These are phyloP conservation scores for Solanum sitiens DNA, from an alignment of 257 asterid genomes.

Conservation along the genomic window DNA sequence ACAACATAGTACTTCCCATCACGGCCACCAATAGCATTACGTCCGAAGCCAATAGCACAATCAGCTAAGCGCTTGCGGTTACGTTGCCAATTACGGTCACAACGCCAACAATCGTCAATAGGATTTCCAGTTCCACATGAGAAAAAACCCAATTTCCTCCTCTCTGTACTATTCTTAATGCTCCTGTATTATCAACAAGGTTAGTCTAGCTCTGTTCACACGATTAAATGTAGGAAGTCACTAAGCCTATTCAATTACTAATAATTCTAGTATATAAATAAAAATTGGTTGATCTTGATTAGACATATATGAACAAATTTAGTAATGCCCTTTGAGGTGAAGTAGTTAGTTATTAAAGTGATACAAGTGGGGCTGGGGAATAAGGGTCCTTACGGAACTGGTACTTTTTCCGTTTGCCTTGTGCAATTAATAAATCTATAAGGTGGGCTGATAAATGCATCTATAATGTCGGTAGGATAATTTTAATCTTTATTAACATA, in stretches of 20 bases:
- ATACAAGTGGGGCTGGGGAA: not conserved
- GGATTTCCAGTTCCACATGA: conserved; percentile 74
- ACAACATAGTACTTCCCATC: conserved; percentile 72
- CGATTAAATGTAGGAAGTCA: no score
- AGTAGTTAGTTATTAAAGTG: not conserved
- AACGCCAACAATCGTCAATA: conserved; percentile 91
- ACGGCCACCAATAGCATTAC: conserved; percentile 75
- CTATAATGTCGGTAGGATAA: conserved; percentile 21
- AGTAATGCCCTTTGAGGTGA: not conserved
- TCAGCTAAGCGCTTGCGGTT: conserved; percentile 74
- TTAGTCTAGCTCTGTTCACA: not conserved
- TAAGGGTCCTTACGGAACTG: conserved; percentile 45
- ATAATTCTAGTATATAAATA: not conserved
- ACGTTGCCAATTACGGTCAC: conserved; percentile 62
- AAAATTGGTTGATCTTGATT: not conserved
- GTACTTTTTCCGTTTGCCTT: not conserved
- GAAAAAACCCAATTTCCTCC: conserved; percentile 71
- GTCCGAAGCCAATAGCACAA: conserved; percentile 85
- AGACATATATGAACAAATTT: not conserved
- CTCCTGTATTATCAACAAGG: conserved; percentile 28
- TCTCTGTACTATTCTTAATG: conserved; percentile 52
- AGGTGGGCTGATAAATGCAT: conserved; percentile 17
- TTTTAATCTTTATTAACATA: not conserved
- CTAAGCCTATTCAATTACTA: not conserved
- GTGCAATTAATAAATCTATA: conserved; percentile 19